Conservation (phyloP, 768 basidiomycete species). For the Collybia sordida region DNA sequence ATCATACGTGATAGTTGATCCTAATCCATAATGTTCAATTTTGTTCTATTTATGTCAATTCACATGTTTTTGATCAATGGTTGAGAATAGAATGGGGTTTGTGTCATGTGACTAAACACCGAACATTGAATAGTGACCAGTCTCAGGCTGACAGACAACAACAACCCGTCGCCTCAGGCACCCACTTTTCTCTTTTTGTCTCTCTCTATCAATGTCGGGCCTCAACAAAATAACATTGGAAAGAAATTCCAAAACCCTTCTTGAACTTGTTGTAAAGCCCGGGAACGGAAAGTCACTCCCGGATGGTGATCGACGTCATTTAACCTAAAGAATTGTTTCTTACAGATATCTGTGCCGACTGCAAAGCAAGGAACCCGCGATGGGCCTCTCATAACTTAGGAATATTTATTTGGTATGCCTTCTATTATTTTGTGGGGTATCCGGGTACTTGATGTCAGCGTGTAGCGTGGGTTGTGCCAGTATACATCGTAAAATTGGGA, state of each 20-base stretch:
- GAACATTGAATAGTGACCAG: too few species aligned
- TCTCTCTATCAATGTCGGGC: constrained; percentile 27
- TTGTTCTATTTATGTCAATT: too few species aligned
- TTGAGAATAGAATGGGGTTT: too few species aligned
- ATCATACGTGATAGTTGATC: too few species aligned
- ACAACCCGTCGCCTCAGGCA: too few species aligned
- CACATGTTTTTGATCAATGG: too few species aligned
- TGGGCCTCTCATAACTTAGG: constrained; percentile 92
- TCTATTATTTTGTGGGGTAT: neutral
- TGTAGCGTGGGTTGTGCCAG: constrained; percentile 82
- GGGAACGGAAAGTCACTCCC: constrained; percentile 70
- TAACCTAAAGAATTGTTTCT: constrained; percentile 10
- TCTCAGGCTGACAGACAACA: too few species aligned
- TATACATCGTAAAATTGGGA: constrained; percentile 92
- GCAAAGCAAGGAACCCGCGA: constrained; percentile 80
- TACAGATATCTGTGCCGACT: constrained; percentile 88
- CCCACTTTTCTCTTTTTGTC: neutral
- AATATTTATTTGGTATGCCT: constrained; percentile 79
- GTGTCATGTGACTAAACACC: too few species aligned
- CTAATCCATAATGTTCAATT: too few species aligned
- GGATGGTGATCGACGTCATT: constrained; percentile 10
- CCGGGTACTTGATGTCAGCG: constrained; percentile 1
- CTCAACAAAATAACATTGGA: constrained; percentile 62
- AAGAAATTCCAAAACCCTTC: constrained; percentile 61
- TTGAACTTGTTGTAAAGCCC: constrained; percentile 68